Base-by-base conservation (phyloP, 306 rosid genomes). In the Gastrolobium bilobum region DNA sequence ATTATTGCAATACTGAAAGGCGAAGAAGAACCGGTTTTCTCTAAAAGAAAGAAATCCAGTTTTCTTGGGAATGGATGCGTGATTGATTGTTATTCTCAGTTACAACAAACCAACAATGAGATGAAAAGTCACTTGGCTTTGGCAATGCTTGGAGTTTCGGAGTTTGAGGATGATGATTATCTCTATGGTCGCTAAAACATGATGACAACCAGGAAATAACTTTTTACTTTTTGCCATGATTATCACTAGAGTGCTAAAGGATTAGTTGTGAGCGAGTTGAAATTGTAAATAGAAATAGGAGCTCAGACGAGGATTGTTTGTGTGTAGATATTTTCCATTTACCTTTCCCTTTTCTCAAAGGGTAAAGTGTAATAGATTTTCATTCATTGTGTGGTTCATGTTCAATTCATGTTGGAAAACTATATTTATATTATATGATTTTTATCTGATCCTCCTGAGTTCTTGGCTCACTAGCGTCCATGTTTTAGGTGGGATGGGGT, bases 91-190 rank as follows among this genome's bases (percentile, higher is more conserved):
- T 88, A 89, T 80, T 71, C 97, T 63, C 96, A 91, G 72, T 78
- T 82, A 72, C 92, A 85, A 34, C 90, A 87, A 81, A 79, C 93
- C 26, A 87, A 89, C 33, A 88, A 86, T 72, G 98, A 95, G 87
- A 87, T 93, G 96, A 91, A 79, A 83, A 83, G 93, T 76, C 99
- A 95, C 83, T 81, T 92, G 70, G 96, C 97, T 29, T 82, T 95
- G 89, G 99, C 97, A 54, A 92, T 95, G 99, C 85, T 91, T 5
- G 99, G 98, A 65, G 98, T 93, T 66, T 83, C 97, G 0, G 99
- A 95, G 81, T 84, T 95, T 74, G 98, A 95, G 70, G 98, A 95
- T 29, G 99, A 95, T 15, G 94, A 89, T 82, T 81, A 92, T 84
- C 86, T 85, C 38, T 90, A 76, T 52, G 83, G 84, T 59, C 91